Conservation (phyloP, 352 stramenopile genomes). For the Plasmopara muralis region DNA sequence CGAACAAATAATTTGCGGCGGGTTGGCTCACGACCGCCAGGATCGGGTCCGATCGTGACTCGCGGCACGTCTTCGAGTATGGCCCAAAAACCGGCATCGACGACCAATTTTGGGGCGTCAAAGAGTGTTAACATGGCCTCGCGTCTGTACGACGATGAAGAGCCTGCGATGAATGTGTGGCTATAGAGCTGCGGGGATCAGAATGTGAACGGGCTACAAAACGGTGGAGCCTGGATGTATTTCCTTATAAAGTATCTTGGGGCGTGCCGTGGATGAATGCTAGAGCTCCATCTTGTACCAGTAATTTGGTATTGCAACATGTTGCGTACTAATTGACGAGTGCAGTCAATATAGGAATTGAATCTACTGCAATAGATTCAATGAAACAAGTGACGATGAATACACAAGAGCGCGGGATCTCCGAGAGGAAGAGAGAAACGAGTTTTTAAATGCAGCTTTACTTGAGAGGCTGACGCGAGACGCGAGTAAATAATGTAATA, state of each 20-base stretch:
- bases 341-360: slow-evolving; percentile 27
- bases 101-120: slow-evolving; percentile 40
- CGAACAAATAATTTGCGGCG: slow-evolving; percentile 44
- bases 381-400: slow-evolving; percentile 4
- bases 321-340: slow-evolving; percentile 33
- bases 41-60: slow-evolving; percentile 39
- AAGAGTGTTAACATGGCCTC: slow-evolving; percentile 69
- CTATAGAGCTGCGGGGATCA: slow-evolving; percentile 34
- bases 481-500: slow-evolving; percentile 43
- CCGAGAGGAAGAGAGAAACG: slow-evolving; percentile 28
- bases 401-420: slow-evolving; percentile 14
- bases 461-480: slow-evolving; percentile 13
- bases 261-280: slow-evolving; percentile 26
- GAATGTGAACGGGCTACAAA: neutral
- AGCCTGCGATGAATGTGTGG: slow-evolving; percentile 69
- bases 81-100: slow-evolving; percentile 37
- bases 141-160: slow-evolving; percentile 53
- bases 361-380: neutral
- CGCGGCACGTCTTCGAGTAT: slow-evolving; percentile 46
- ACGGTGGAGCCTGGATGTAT: neutral
- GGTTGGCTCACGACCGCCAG: slow-evolving; percentile 35
- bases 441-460: slow-evolving; percentile 20
- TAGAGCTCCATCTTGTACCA: slow-evolving; percentile 30
- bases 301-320: slow-evolving; percentile 15
- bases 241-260: slow-evolving; percentile 9